Percentiles rank a stretch among this genome's conserved stretches.
These are phyloP conservation scores for Scheffersomyces ergatensis DNA, from an alignment of 805 yeast genomes.

Conservation along the genomic window DNA sequence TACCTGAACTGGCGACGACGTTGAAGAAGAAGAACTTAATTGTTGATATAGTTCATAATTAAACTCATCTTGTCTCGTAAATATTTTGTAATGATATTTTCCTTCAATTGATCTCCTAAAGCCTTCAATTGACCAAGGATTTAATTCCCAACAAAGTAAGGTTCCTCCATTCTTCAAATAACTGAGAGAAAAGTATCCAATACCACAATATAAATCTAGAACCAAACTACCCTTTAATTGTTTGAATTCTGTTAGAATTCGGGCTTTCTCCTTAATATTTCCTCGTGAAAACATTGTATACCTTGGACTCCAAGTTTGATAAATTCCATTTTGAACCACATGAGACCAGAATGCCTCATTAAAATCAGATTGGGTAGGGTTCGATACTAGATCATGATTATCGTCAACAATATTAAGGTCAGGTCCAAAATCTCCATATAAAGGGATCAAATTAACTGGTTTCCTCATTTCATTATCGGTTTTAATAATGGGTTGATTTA, in stretches of 20 bases:
- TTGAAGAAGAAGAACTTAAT: neutral
- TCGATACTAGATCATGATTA: no score
- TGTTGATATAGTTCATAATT: slow-evolving; percentile 14
- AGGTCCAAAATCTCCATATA: slow-evolving; percentile 69
- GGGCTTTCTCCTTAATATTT: slow-evolving; percentile 73
- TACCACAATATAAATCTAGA: slow-evolving; percentile 78
- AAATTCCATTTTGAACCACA: slow-evolving; percentile 67
- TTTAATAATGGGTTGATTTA: slow-evolving; percentile 63
- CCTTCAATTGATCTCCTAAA: slow-evolving; percentile 52
- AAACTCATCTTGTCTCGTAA: slow-evolving; percentile 24
- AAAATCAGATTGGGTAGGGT: slow-evolving; percentile 45
- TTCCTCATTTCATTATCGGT: slow-evolving; percentile 60
- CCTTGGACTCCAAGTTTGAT: slow-evolving; percentile 80
- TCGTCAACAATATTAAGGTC: slow-evolving; percentile 10
- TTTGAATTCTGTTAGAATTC: slow-evolving; percentile 49
- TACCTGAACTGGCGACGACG: slow-evolving; percentile 23
- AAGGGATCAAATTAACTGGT: slow-evolving; percentile 58
- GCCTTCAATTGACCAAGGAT: slow-evolving; percentile 83
- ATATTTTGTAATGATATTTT: slow-evolving; percentile 35
- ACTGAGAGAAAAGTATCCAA: slow-evolving; percentile 77
- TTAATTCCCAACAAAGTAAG: slow-evolving; percentile 77
- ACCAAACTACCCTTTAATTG: slow-evolving; percentile 42
- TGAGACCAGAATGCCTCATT: slow-evolving; percentile 67
- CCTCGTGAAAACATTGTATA: slow-evolving; percentile 89
- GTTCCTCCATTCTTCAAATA: slow-evolving; percentile 57